A percentile compares a stretch with the other conserved stretches of the same genome.
phyloP scores from a whole-genome alignment of 1,284 basidiomycete species.

The Trametes sp. region DNA sequence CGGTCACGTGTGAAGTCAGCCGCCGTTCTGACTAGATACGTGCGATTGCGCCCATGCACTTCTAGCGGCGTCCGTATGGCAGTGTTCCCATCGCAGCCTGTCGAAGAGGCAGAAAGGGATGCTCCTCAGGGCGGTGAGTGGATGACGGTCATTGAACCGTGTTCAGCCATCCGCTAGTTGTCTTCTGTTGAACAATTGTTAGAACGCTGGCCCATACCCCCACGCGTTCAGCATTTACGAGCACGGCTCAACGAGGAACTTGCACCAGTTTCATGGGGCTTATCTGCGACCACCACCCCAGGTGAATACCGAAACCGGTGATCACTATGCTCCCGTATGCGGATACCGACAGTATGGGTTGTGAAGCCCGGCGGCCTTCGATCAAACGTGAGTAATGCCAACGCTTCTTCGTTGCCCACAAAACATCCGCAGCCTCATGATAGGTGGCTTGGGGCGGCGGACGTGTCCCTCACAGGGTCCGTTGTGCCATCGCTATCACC shows the following conservation, averaged over 20 bases:
- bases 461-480: constrained; percentile 7
- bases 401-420: constrained; percentile 4
- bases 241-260: background rate
- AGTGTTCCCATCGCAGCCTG: background rate
- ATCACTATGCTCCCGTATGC: background rate
- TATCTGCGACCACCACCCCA: background rate
- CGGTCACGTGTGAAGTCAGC: constrained; percentile 13
- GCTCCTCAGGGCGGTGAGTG: background rate
- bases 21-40: constrained; percentile 2
- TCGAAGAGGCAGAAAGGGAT: constrained; percentile 1
- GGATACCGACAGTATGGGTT: constrained; percentile 1
- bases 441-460: constrained; percentile 5
- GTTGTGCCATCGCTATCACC: constrained; percentile 9
- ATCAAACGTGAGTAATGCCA: constrained; percentile 9
- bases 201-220: background rate
- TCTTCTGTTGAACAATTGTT: background rate
- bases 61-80: background rate
- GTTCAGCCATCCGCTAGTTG: background rate
- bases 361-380: constrained; percentile 10
- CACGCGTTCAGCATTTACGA: background rate
- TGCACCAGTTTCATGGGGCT: background rate
- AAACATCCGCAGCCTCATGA: background rate
- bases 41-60: constrained; percentile 15
- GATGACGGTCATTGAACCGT: background rate
- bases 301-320: constrained; percentile 3